A percentile compares a stretch with the other conserved stretches of the same genome.
Evolutionary conservation across 306 rosid species (phyloP).

Genomic region (Rosa rugosa): DNA sequence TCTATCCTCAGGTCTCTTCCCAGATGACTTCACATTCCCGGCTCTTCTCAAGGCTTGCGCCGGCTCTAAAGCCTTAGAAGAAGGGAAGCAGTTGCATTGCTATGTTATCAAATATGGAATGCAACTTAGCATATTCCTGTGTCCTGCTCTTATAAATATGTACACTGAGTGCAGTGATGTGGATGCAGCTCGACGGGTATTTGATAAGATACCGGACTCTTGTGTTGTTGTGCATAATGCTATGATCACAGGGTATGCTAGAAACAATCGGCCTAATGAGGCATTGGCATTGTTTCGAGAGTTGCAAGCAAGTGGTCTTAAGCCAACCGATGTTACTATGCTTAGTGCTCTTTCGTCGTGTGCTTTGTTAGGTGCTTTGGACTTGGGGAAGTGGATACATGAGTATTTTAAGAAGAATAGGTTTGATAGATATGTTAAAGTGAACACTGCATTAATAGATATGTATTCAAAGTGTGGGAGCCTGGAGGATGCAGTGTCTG

Average conservation of each 20-base stretch:
- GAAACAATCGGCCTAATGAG: conserved; percentile 64
- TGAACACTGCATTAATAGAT: conserved; percentile 78
- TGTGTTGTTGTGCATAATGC: conserved; percentile 72
- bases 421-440: conserved; percentile 68
- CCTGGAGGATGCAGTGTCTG: conserved; percentile 57
- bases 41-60: conserved; percentile 82
- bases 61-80: conserved; percentile 53
- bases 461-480: conserved; percentile 88
- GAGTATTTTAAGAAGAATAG: conserved; percentile 74
- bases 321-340: conserved; percentile 78
- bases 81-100: conserved; percentile 78
- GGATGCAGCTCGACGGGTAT: conserved; percentile 58
- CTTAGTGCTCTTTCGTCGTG: conserved; percentile 70
- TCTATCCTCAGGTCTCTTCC: conserved; percentile 41
- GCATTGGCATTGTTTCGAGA: conserved; percentile 79
- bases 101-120: conserved; percentile 57
- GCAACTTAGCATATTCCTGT: conserved; percentile 42
- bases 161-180: conserved; percentile 56
- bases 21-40: conserved; percentile 77
- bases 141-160: conserved; percentile 73
- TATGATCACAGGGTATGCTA: conserved; percentile 59
- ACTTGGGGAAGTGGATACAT: conserved; percentile 80
- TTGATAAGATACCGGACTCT: conserved; percentile 61
- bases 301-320: conserved; percentile 56
- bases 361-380: conserved; percentile 67